Evolutionary conservation across 345 rosid genomes (phyloP), one percentile per base, ranked within the genome.

Genomic region (Sonneratia alba): DNA sequence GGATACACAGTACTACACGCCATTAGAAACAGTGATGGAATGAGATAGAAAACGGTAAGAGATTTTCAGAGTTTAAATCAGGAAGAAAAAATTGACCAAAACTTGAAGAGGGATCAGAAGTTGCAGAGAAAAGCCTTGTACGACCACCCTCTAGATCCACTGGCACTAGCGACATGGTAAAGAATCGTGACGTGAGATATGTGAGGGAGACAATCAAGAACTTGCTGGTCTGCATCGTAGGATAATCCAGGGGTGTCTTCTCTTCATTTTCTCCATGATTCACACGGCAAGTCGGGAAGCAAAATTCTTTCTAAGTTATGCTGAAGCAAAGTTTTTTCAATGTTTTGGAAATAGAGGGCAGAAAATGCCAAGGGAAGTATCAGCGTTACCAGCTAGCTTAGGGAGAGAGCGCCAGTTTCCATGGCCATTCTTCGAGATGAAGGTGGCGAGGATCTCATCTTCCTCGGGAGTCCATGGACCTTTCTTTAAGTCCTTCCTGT

Each of bases 381-480:
- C 3, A 59, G 7, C 14, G 3, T n/a, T 67, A 67, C 70, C 70
- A 9, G 70, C 70, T 6, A 38, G 45, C 70, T 67, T 38, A 13
- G 98, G 97, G 43, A 93, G 96, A 71, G 89, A 85, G 75, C 96
- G 84, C 98, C 98, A 94, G 83, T 94, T 94, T 68, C 97, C 98
- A 85, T 91, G 97, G 81, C 95, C 91, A 78, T 91, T 85, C 40
- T 80, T 79, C 72, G 90, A 81, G 78, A 94, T 94, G 61, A 81
- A 85, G 22, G 86, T 81, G 37, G 88, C 78, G 40, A 94, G 95
- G 76, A 85, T 79, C 81, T 88, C 89, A 75, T 93, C 98, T 86
- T 93, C 98, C 74, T 91, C 98, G 69, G 97, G 82, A 19, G 91
- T 87, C 98, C 98, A 94, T 12, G 97, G 98, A 72, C 98, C 98